Base-by-base conservation (phyloP, 2,329 filamentous ascomycete species). In the Xylariaceae sp. region DNA sequence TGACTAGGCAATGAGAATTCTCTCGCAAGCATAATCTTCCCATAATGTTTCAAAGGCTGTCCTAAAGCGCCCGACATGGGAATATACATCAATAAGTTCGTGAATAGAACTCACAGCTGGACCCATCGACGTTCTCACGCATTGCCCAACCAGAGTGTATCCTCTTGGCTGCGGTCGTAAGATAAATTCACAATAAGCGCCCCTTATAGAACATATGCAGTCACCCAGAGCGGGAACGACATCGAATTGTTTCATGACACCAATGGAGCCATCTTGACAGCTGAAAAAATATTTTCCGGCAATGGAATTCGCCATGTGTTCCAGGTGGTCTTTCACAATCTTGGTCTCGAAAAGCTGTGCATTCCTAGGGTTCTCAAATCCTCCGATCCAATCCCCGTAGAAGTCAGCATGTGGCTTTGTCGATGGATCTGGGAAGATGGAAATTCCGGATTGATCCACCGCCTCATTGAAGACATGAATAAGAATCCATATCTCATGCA, bases 151-250 rank as follows among this genome's bases (percentile, higher is more conserved):
- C n/a, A 52, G 36, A 7, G 29, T 22, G 14, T 47, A 49, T 5
- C 44, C 46, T 33, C 44, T 38, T 7, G 7, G n/a, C 11, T 17
- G 8, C 4, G n/a, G 23, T 11, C 46, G 5, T 5, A 52, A 22
- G 20, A 52, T 35, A 34, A 49, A 44, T 16, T 49, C 46, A 12
- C 33, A 40, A 11, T 39, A 47, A 17, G 38, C 44, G 5, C 49
- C 49, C 6, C 38, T 49, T 1, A 52, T 47, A 10, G 46, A 42
- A 35, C 43, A 49, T 27, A 52, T 33, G 11, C 42, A n/a, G 22
- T 52, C 49, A 7, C 29, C 37, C 16, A 23, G 12, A 4, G 22
- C 5, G 2, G 49, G 49, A 19, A 19, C 12, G 2, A 45, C 20
- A 10, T 20, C 11, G 3, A 22, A 21, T 25, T 52, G 49, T 5